A percentile compares a stretch with the other conserved stretches of the same genome.
phyloP scores from a whole-genome alignment of 2,329 filamentous ascomycete species.

The Colletotrichum sp. region DNA sequence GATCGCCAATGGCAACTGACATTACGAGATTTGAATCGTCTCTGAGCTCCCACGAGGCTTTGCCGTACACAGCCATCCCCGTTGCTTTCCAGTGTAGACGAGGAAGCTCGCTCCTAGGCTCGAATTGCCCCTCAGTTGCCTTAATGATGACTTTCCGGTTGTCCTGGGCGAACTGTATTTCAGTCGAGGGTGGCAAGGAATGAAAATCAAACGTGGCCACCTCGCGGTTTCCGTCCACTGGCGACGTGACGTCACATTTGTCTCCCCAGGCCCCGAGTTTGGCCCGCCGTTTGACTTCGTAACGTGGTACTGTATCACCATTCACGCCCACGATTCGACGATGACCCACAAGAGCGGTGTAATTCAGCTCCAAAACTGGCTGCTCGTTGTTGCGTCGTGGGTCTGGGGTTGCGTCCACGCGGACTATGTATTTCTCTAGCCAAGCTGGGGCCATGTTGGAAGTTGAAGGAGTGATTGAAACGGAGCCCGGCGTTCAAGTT shows the following conservation, averaged over 20 bases:
- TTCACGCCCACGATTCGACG: not conserved
- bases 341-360: not conserved
- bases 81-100: not conserved
- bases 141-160: not conserved
- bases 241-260: not conserved
- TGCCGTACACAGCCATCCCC: not conserved
- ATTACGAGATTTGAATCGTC: not conserved
- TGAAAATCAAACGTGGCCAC: not conserved
- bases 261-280: not conserved
- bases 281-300: not conserved
- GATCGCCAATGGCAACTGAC: not conserved
- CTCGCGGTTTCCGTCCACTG: not conserved
- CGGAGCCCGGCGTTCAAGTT: not conserved
- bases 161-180: not conserved
- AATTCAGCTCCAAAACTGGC: not conserved
- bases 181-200: not conserved
- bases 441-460: slow-evolving; percentile 1
- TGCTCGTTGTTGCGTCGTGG: not conserved
- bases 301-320: not conserved
- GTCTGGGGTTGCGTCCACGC: not conserved
- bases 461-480: not conserved
- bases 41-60: slow-evolving; percentile 3
- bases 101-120: not conserved
- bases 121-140: not conserved
- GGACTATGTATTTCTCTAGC: slow-evolving; percentile 6